phyloP scores from a whole-genome alignment of 2,329 filamentous ascomycete genomes.

The Stenocarpella maydis region DNA sequence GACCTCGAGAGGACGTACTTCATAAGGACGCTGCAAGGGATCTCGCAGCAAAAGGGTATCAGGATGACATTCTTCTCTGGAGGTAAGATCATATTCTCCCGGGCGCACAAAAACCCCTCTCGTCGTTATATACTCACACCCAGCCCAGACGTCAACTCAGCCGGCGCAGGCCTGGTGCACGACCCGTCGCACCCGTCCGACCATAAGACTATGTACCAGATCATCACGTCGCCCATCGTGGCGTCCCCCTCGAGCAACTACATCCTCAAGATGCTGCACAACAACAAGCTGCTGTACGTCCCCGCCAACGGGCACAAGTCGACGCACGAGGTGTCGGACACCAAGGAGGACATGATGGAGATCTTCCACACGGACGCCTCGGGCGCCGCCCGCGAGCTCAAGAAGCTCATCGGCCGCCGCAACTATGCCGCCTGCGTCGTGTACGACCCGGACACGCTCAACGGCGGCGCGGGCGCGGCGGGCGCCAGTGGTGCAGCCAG shows the following conservation, averaged over 20 bases:
- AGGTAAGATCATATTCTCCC: constrained; percentile 56
- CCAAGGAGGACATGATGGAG: constrained; percentile 99
- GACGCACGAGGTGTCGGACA: constrained; percentile 80
- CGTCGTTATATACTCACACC: constrained; percentile 20
- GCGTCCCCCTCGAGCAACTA: constrained; percentile 86
- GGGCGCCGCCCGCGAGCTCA: constrained; percentile 82
- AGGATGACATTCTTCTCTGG: constrained; percentile 98
- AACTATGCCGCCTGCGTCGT: constrained; percentile 96
- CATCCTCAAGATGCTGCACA: constrained; percentile 93
- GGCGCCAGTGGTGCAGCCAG: constrained; percentile 42
- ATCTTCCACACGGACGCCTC: constrained; percentile 95
- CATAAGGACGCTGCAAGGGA: constrained; percentile 93
- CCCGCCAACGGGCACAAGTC: constrained; percentile 85
- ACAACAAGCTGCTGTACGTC: constrained; percentile 90
- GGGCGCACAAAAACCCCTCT: not conserved
- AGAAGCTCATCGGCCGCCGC: constrained; percentile 89
- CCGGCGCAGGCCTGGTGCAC: constrained; percentile 91
- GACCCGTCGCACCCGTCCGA: constrained; percentile 90
- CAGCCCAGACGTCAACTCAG: constrained; percentile 78
- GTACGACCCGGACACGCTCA: constrained; percentile 85
- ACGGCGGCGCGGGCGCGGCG: constrained; percentile 39
- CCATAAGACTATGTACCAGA: constrained; percentile 99
- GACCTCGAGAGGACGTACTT: constrained; percentile 96
- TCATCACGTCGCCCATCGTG: constrained; percentile 92
- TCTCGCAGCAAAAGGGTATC: constrained; percentile 92